These are phyloP conservation scores for Priceomyces medius DNA, from an alignment of 805 yeast species.

Conservation along the genomic window DNA sequence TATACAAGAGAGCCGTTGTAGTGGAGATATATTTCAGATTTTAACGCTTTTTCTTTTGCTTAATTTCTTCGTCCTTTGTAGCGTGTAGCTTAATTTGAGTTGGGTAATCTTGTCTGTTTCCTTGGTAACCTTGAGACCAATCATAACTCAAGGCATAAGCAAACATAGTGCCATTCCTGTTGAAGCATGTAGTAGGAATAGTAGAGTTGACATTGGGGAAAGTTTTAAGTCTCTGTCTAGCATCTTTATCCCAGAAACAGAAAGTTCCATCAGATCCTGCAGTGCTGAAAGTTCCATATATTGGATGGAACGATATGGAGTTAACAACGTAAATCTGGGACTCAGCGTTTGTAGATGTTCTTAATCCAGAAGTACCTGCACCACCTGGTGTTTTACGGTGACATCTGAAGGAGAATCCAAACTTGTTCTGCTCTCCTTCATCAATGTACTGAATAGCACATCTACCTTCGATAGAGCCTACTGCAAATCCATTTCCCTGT, in stretches of 20 bases:
- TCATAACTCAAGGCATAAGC: conserved; percentile 94
- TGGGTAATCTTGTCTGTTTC: conserved; percentile 72
- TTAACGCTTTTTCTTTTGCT: conserved; percentile 46
- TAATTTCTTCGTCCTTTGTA: conserved; percentile 81
- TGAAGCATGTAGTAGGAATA: conserved; percentile 77
- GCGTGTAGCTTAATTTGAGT: conserved; percentile 80
- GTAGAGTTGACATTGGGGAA: conserved; percentile 68
- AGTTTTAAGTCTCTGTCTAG: conserved; percentile 80
- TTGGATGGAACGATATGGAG: conserved; percentile 82
- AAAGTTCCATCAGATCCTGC: conserved; percentile 95
- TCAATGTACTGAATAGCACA: conserved; percentile 93
- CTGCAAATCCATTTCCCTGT: conserved; percentile 88
- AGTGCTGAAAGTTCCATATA: conserved; percentile 86
- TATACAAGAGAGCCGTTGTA: background rate
- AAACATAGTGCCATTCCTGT: conserved; percentile 75
- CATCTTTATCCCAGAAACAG: conserved; percentile 95
- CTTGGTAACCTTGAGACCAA: conserved; percentile 90
- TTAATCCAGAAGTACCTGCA: conserved; percentile 22
- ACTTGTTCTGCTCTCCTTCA: conserved; percentile 67
- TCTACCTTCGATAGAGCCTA: conserved; percentile 93
- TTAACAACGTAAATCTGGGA: conserved; percentile 76
- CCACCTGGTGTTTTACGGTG: conserved; percentile 69
- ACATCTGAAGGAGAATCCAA: conserved; percentile 89
- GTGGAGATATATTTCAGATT: background rate
- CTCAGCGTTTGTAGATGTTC: conserved; percentile 39